Evolutionary conservation across 805 yeast genomes (phyloP).

Genomic region (Wickerhamiella shivajii): DNA sequence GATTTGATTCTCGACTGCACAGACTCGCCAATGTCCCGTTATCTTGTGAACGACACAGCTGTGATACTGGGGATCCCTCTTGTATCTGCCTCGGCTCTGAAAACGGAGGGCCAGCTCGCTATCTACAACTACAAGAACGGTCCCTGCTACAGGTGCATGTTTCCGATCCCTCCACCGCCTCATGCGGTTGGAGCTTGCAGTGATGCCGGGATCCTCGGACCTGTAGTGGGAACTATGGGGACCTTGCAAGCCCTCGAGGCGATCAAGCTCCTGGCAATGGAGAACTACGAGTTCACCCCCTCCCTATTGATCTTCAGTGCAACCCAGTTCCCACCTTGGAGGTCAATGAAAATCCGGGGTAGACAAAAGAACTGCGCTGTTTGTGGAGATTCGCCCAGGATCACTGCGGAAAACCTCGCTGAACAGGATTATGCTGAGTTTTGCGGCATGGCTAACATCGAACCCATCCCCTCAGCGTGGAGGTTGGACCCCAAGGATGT

Average conservation of each 20-base stretch:
- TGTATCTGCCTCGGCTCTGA: conserved; percentile 83
- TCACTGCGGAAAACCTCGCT: conserved; percentile 37
- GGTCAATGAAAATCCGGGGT: conserved; percentile 69
- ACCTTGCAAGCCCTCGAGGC: conserved; percentile 79
- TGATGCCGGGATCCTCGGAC: conserved; percentile 91
- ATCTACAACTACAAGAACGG: conserved; percentile 58
- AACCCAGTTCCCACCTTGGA: conserved; percentile 35
- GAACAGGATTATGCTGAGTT: conserved; percentile 51
- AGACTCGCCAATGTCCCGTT: conserved; percentile 79
- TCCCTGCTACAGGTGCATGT: conserved; percentile 91
- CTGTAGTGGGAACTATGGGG: conserved; percentile 90
- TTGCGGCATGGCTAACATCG: conserved; percentile 46
- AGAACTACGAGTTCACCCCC: conserved; percentile 50
- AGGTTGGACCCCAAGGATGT: conserved; percentile 20
- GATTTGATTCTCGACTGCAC: conserved; percentile 86
- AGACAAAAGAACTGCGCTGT: conserved; percentile 44
- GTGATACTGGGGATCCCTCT: conserved; percentile 55
- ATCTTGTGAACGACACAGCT: conserved; percentile 72
- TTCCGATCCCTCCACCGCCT: conserved; percentile 82
- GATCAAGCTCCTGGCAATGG: conserved; percentile 51
- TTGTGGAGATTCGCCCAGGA: conserved; percentile 42
- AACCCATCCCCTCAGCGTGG: conserved; percentile 37
- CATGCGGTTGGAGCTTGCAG: conserved; percentile 69
- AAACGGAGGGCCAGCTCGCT: conserved; percentile 79
- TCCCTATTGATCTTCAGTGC: conserved; percentile 45